Conservation (phyloP, 768 basidiomycete genomes). For the Cystobasidium ongulense region DNA sequence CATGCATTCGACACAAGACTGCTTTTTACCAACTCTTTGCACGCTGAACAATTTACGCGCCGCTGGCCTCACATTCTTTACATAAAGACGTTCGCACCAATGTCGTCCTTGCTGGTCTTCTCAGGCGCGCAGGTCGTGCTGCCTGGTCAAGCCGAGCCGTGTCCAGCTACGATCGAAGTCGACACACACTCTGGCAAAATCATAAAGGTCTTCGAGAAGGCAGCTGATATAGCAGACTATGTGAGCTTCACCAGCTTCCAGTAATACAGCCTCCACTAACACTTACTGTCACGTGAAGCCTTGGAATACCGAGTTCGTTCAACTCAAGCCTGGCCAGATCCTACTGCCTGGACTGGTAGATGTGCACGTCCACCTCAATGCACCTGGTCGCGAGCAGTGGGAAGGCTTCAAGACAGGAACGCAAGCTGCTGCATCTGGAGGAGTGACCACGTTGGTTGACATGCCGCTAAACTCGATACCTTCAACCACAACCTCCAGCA, state of each 20-base stretch:
- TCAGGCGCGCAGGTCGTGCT: conserved; percentile 46
- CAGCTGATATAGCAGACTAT: conserved; percentile 43
- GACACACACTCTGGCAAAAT: conserved; percentile 49
- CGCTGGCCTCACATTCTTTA: background rate
- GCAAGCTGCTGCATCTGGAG: conserved; percentile 75
- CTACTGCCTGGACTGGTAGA: conserved; percentile 74
- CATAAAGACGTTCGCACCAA: background rate
- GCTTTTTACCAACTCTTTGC: background rate
- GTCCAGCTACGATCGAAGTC: conserved; percentile 61
- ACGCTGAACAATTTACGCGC: too few species aligned
- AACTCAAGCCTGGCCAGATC: conserved; percentile 15
- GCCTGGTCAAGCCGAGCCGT: conserved; percentile 50
- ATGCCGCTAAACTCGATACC: conserved; percentile 98
- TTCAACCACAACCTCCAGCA: conserved; percentile 75
- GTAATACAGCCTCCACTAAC: background rate
- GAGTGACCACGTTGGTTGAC: conserved; percentile 90
- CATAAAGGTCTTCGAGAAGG: conserved; percentile 43
- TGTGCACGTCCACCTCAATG: conserved; percentile 41
- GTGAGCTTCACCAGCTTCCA: conserved; percentile 9
- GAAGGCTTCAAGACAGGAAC: conserved; percentile 33
- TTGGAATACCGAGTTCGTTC: conserved; percentile 51
- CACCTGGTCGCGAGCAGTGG: conserved; percentile 42
- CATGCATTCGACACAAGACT: background rate
- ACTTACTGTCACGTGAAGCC: background rate
- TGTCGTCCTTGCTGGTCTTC: conserved; percentile 10